phyloP scores from a whole-genome alignment of 2,329 filamentous ascomycete genomes.

The Dactylellina sp. region DNA sequence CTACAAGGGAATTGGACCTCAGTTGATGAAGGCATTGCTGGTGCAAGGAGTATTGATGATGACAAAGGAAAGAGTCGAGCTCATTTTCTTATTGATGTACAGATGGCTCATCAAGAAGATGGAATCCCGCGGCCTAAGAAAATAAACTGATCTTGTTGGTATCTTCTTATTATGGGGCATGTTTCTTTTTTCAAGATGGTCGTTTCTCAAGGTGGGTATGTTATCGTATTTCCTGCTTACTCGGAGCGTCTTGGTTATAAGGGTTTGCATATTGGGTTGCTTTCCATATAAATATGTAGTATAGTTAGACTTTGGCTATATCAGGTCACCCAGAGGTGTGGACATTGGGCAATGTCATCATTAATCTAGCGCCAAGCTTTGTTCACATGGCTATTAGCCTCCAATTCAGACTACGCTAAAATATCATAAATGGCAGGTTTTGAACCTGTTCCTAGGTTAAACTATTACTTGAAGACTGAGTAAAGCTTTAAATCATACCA shows the following conservation, averaged over 20 bases:
- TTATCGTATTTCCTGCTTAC: constrained; percentile 1
- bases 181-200: no score
- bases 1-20: constrained; percentile 96
- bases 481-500: constrained; percentile 28
- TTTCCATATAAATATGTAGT: constrained; percentile 19
- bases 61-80: constrained; percentile 97
- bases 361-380: background rate
- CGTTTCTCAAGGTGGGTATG: background rate
- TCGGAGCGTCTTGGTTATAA: constrained; percentile 34
- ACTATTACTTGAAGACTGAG: background rate
- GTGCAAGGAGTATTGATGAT: constrained; percentile 99
- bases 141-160: constrained; percentile 11
- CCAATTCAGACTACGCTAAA: no score
- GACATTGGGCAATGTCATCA: constrained; percentile 16
- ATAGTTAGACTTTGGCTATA: constrained; percentile 32
- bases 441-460: no score
- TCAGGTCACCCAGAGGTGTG: constrained; percentile 17
- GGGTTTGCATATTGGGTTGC: constrained; percentile 9
- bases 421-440: no score
- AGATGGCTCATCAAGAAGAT: constrained; percentile 41
- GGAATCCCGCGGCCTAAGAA: constrained; percentile 7
- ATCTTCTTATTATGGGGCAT: no score
- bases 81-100: constrained; percentile 75
- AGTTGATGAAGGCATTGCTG: constrained; percentile 89
- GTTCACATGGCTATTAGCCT: no score